phyloP scores from a whole-genome alignment of 495 filamentous ascomycete species.

The Hypoxylon intermedium region DNA sequence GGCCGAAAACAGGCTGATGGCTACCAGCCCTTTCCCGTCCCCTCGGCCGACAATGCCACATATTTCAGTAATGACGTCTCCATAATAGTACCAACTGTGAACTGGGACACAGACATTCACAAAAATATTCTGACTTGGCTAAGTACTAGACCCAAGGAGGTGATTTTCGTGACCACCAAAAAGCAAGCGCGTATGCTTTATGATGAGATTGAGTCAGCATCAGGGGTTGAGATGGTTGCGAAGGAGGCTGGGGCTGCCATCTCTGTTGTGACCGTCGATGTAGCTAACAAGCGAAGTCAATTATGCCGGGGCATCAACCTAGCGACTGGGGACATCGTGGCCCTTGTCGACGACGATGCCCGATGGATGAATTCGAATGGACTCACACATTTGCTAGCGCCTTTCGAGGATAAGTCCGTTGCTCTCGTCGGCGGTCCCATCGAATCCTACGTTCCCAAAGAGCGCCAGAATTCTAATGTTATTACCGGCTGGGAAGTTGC shows the following conservation, averaged over 20 bases:
- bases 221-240: neutral
- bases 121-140: conserved; percentile 20
- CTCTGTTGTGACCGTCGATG: conserved; percentile 4
- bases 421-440: conserved; percentile 32
- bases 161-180: conserved; percentile 27
- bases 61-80: conserved; percentile 3
- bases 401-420: conserved; percentile 24
- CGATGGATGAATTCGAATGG: conserved; percentile 5
- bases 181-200: neutral
- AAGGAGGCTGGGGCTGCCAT: neutral
- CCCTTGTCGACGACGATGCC: conserved; percentile 34
- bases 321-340: conserved; percentile 19
- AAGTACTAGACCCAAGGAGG: conserved; percentile 1
- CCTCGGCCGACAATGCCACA: neutral
- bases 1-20: neutral
- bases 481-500: conserved; percentile 35
- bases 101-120: conserved; percentile 20
- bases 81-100: conserved; percentile 23
- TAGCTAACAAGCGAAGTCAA: conserved; percentile 28
- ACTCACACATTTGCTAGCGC: conserved; percentile 26
- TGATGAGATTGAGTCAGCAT: neutral
- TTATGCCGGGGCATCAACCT: conserved; percentile 24
- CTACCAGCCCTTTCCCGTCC: conserved; percentile 21
- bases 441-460: conserved; percentile 18
- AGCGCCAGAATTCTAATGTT: conserved; percentile 11